Conservation (phyloP, 2,329 filamentous ascomycete genomes). For the Microdochium paspali region DNA sequence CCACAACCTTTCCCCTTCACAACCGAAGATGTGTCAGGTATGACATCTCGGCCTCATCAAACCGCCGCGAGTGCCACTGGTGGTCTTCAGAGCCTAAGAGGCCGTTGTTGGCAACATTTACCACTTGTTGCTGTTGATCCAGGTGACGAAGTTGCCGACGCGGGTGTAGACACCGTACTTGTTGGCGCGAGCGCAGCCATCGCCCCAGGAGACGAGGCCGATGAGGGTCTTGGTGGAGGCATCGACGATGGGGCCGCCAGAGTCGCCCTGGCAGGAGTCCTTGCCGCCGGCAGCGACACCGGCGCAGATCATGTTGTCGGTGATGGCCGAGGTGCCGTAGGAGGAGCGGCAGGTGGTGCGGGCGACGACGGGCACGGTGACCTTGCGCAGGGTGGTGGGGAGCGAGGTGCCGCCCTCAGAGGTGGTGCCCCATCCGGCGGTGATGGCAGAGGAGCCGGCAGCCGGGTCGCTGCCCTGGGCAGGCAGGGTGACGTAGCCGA, state of each 20-base stretch:
- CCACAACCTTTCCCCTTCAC: too few relatives aligned
- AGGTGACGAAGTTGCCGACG: conserved; percentile 14
- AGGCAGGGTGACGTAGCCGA: conserved; percentile 15
- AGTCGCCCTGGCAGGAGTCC: conserved; percentile 22
- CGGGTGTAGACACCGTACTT: conserved; percentile 17
- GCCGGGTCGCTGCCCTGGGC: conserved; percentile 15
- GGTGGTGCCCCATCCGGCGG: conserved; percentile 1
- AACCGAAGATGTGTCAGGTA: too few relatives aligned
- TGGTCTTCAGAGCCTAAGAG: too few relatives aligned
- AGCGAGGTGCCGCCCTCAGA: conserved; percentile 4
- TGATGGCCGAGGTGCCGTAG: conserved; percentile 15
- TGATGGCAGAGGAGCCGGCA: conserved; percentile 8
- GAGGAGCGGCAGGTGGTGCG: conserved; percentile 14
- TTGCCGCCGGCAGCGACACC: conserved; percentile 15
- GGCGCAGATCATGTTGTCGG: conserved; percentile 22
- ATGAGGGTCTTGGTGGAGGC: conserved; percentile 8
- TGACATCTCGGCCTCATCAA: too few relatives aligned
- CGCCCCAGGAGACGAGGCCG: conserved; percentile 21
- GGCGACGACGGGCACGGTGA: conserved; percentile 17
- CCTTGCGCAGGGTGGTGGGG: conserved; percentile 17
- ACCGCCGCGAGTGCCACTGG: too few relatives aligned
- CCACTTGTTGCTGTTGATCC: conserved; percentile 13
- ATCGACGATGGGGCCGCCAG: conserved; percentile 19
- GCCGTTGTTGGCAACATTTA: conserved; percentile 1
- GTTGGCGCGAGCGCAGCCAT: conserved; percentile 16